These are phyloP conservation scores for Phoenix dactylifera DNA, from an alignment of 176 grass and related monocot genomes.

Conservation along the genomic window DNA sequence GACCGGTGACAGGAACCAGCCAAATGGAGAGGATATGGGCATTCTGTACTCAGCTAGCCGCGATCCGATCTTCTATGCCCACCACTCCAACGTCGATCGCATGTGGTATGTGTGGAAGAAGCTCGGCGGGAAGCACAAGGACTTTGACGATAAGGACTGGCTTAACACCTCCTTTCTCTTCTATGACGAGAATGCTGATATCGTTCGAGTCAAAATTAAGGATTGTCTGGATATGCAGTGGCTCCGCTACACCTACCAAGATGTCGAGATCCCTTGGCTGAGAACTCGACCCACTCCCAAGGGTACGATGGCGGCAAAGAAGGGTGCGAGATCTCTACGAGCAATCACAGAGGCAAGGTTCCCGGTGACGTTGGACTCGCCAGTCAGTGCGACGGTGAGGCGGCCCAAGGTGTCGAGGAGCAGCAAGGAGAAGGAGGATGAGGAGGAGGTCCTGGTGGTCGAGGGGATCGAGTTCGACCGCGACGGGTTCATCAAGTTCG, in stretches of 20 bases:
- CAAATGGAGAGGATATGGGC: slow-evolving; percentile 59
- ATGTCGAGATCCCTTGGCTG: slow-evolving; percentile 52
- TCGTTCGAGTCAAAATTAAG: slow-evolving; percentile 44
- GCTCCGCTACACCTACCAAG: slow-evolving; percentile 47
- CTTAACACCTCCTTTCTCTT: slow-evolving; percentile 59
- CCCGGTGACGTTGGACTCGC: slow-evolving; percentile 25
- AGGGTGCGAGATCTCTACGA: background rate
- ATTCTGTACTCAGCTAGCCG: slow-evolving; percentile 46
- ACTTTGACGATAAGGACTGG: slow-evolving; percentile 64
- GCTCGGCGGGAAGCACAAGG: slow-evolving; percentile 21
- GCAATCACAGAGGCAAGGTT: slow-evolving; percentile 4
- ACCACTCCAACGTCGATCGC: slow-evolving; percentile 57
- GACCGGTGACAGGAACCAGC: slow-evolving; percentile 34
- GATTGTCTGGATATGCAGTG: slow-evolving; percentile 34
- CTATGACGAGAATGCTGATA: slow-evolving; percentile 77
- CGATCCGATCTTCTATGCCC: slow-evolving; percentile 66
- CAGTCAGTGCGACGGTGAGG: slow-evolving; percentile 26
- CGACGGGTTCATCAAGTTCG: slow-evolving; percentile 53
- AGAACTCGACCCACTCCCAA: slow-evolving; percentile 9
- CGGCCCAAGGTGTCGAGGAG: slow-evolving; percentile 33
- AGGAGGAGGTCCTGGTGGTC: slow-evolving; percentile 57
- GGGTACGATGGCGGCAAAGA: background rate
- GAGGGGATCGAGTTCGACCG: slow-evolving; percentile 35
- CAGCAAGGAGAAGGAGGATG: slow-evolving; percentile 31
- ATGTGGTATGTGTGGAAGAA: slow-evolving; percentile 50